These are phyloP conservation scores for Paxillus ammoniavirescens DNA, from an alignment of 768 basidiomycete species.

Conservation along the genomic window DNA sequence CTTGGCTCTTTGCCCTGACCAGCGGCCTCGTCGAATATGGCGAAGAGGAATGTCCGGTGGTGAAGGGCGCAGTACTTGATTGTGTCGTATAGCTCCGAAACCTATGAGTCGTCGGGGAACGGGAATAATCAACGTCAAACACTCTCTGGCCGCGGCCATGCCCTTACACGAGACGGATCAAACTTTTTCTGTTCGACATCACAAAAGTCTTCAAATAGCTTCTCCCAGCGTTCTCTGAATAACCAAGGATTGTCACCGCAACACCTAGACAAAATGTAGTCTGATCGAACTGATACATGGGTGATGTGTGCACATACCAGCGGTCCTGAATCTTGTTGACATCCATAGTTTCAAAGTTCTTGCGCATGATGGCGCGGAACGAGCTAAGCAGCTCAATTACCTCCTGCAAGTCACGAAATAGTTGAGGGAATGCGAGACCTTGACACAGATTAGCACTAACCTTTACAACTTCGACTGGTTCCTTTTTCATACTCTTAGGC, in stretches of 20 bases:
- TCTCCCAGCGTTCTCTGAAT: slow-evolving; percentile 94
- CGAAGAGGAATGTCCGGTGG: slow-evolving; percentile 86
- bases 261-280: slow-evolving; percentile 52
- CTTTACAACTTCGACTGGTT: slow-evolving; percentile 95
- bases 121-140: not conserved
- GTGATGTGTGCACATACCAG: slow-evolving; percentile 51
- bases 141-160: not conserved
- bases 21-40: slow-evolving; percentile 83
- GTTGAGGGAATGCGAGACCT: not conserved
- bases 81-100: slow-evolving; percentile 96
- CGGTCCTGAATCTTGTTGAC: slow-evolving; percentile 94
- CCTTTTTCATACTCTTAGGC: slow-evolving; percentile 99
- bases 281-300: not conserved
- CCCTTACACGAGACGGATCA: slow-evolving; percentile 89
- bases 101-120: slow-evolving; percentile 38
- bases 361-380: slow-evolving; percentile 85
- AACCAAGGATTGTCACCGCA: slow-evolving; percentile 96
- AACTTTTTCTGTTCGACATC: slow-evolving; percentile 99
- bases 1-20: slow-evolving; percentile 45
- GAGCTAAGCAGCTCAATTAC: slow-evolving; percentile 90
- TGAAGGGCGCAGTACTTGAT: slow-evolving; percentile 93
- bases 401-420: slow-evolving; percentile 51
- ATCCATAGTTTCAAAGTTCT: slow-evolving; percentile 86
- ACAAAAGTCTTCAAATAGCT: slow-evolving; percentile 97
- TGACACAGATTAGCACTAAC: slow-evolving; percentile 22